These are phyloP conservation scores for Globisporangium sylvaticum DNA, from an alignment of 352 stramenopile species.

Conservation along the genomic window DNA sequence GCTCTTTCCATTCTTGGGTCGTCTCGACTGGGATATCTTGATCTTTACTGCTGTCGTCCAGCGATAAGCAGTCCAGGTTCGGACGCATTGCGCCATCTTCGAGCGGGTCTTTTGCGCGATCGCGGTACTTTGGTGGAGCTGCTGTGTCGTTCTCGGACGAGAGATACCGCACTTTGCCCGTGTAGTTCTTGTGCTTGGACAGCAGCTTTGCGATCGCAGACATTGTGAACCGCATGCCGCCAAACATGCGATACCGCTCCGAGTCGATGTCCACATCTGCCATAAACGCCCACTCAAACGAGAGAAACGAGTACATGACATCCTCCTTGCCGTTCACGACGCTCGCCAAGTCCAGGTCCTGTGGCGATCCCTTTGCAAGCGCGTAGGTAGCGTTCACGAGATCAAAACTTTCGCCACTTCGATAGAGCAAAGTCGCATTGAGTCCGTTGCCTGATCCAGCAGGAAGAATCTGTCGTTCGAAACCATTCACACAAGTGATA, in stretches of 20 bases:
- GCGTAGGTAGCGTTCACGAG: slow-evolving; percentile 56
- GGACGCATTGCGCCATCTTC: slow-evolving; percentile 13
- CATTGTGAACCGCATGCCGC: slow-evolving; percentile 51
- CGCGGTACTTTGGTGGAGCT: slow-evolving; percentile 32
- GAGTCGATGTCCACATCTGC: slow-evolving; percentile 76
- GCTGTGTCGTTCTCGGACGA: slow-evolving; percentile 23
- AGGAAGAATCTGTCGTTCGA: slow-evolving; percentile 31
- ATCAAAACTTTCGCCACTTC: slow-evolving; percentile 42
- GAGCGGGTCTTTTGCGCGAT: slow-evolving; percentile 15
- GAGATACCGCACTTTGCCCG: slow-evolving; percentile 37
- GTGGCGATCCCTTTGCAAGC: slow-evolving; percentile 55
- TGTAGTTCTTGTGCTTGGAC: slow-evolving; percentile 36
- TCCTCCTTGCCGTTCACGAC: slow-evolving; percentile 43
- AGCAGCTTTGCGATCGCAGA: slow-evolving; percentile 35
- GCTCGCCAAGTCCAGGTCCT: slow-evolving; percentile 58
- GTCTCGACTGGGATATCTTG: slow-evolving; percentile 10
- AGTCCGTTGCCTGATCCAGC: slow-evolving; percentile 68
- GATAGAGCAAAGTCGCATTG: slow-evolving; percentile 44
- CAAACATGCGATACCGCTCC: slow-evolving; percentile 58
- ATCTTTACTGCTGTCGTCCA: slow-evolving; percentile 4
- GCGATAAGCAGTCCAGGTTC: slow-evolving; percentile 21
- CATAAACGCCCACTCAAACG: slow-evolving; percentile 80
- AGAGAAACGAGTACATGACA: slow-evolving; percentile 76
- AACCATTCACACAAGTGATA: neutral
- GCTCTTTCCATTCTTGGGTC: slow-evolving; percentile 25